These are phyloP conservation scores for Starmerella asiatica DNA, from an alignment of 805 yeast species.

Conservation along the genomic window DNA sequence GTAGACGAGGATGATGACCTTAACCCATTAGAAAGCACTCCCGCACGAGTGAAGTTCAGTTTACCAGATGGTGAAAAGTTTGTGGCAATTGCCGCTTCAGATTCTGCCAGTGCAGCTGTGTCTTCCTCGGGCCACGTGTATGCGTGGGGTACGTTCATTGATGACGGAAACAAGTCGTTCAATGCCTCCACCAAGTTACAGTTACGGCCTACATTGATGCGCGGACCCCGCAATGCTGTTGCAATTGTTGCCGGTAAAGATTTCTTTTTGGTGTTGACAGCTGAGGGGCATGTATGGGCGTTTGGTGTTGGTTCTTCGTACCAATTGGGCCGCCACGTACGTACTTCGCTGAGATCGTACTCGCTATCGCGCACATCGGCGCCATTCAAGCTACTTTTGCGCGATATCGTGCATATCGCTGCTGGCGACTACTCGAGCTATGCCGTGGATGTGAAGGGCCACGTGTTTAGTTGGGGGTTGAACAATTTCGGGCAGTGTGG, in stretches of 20 bases:
- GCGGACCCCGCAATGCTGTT: constrained; percentile 50
- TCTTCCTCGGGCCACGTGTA: constrained; percentile 74
- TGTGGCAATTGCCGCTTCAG: constrained; percentile 81
- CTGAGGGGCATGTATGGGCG: constrained; percentile 75
- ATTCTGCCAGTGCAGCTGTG: constrained; percentile 72
- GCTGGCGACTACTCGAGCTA: constrained; percentile 94
- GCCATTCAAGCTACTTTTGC: constrained; percentile 69
- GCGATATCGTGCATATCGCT: constrained; percentile 64
- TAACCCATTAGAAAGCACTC: constrained; percentile 81
- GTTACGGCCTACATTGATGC: constrained; percentile 49
- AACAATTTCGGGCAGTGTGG: constrained; percentile 98
- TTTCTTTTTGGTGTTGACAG: constrained; percentile 72
- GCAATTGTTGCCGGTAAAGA: constrained; percentile 89
- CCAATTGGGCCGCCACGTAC: constrained; percentile 76
- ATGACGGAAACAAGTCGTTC: constrained; percentile 81
- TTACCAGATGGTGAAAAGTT: constrained; percentile 42
- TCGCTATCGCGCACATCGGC: constrained; percentile 31
- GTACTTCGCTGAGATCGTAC: constrained; percentile 20
- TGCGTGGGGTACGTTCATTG: constrained; percentile 92
- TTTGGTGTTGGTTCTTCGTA: constrained; percentile 97
- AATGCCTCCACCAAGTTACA: constrained; percentile 52
- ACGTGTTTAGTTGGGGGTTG: constrained; percentile 83
- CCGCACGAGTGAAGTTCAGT: constrained; percentile 56
- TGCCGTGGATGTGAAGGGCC: constrained; percentile 64
- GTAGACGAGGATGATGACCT: constrained; percentile 66